Conservation (phyloP, 441 rosid genomes). For the Erodium moschatum region DNA sequence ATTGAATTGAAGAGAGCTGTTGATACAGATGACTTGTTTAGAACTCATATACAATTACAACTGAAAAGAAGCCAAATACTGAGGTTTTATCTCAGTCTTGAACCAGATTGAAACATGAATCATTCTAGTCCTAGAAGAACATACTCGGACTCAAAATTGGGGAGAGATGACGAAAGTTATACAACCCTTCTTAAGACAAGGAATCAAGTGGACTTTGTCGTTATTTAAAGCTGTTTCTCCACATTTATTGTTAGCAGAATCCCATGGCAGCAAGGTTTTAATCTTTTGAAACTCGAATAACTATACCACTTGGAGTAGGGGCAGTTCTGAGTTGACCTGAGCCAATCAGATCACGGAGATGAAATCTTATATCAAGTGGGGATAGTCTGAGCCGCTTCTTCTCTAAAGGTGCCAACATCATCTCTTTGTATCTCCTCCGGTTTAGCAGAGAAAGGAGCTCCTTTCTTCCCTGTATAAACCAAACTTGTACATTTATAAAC, state of each 20-base stretch:
- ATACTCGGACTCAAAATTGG: background rate
- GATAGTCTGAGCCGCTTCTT: constrained; percentile 68
- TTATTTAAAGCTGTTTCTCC: background rate
- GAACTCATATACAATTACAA: background rate
- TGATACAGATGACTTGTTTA: background rate
- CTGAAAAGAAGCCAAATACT: background rate
- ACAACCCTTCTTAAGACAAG: background rate
- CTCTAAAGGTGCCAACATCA: constrained; percentile 70
- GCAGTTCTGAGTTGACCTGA: constrained; percentile 70
- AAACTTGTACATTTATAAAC: constrained; percentile 12
- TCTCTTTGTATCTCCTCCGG: constrained; percentile 75
- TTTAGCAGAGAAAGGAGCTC: constrained; percentile 69
- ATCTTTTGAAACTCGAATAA: constrained; percentile 64
- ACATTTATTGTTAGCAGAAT: constrained; percentile 15
- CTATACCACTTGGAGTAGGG: constrained; percentile 56
- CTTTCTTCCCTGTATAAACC: constrained; percentile 62
- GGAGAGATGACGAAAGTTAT: background rate
- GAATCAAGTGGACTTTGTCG: background rate
- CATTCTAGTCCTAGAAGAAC: background rate
- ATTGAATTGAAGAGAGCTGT: too few species aligned
- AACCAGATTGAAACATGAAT: background rate
- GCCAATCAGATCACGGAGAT: constrained; percentile 83
- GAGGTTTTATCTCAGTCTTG: background rate
- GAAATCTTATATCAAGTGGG: constrained; percentile 81
- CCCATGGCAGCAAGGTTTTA: constrained; percentile 23